These are phyloP conservation scores for Cladobotryum protrusum DNA, from an alignment of 2,329 filamentous ascomycete genomes.

Conservation along the genomic window DNA sequence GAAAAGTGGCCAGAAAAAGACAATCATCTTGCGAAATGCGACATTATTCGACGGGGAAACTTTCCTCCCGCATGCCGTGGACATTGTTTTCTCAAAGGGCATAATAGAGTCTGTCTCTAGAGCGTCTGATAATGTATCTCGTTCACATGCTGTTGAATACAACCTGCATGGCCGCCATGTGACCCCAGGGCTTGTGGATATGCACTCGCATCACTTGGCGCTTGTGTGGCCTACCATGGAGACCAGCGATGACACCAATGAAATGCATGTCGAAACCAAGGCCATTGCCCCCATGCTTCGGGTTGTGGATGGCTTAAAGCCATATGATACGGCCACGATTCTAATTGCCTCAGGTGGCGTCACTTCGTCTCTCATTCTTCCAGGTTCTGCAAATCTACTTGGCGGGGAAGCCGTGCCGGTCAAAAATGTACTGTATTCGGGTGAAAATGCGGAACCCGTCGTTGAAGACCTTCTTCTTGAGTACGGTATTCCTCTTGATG, in stretches of 20 bases:
- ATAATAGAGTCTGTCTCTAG: constrained; percentile 5
- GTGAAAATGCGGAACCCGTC: constrained; percentile 30
- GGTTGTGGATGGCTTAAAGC: constrained; percentile 32
- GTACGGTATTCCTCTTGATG: constrained; percentile 26
- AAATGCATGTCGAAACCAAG: constrained; percentile 22
- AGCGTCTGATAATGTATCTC: constrained; percentile 2
- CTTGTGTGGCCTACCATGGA: constrained; percentile 27
- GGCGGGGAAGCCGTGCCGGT: constrained; percentile 38
- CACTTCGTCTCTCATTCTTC: constrained; percentile 39
- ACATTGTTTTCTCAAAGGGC: constrained; percentile 17
- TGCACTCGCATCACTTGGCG: constrained; percentile 38
- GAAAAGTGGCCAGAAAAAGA: constrained; percentile 30
- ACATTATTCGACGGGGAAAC: constrained; percentile 38
- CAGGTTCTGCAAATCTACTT: constrained; percentile 39
- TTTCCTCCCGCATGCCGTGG: constrained; percentile 26
- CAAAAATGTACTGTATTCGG: constrained; percentile 33
- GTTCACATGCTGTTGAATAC: constrained; percentile 16
- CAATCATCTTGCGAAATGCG: constrained; percentile 32
- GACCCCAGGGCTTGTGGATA: constrained; percentile 39
- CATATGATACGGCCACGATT: constrained; percentile 31
- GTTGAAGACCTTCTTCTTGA: constrained; percentile 38
- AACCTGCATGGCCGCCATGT: constrained; percentile 33
- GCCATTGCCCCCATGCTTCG: constrained; percentile 5
- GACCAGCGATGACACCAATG: constrained; percentile 31
- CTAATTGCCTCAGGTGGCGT: constrained; percentile 39